Percentiles rank a stretch among this genome's conserved stretches.
These are phyloP conservation scores for Tympanopsis confertula DNA, from an alignment of 2,329 filamentous ascomycete genomes.

Conservation along the genomic window DNA sequence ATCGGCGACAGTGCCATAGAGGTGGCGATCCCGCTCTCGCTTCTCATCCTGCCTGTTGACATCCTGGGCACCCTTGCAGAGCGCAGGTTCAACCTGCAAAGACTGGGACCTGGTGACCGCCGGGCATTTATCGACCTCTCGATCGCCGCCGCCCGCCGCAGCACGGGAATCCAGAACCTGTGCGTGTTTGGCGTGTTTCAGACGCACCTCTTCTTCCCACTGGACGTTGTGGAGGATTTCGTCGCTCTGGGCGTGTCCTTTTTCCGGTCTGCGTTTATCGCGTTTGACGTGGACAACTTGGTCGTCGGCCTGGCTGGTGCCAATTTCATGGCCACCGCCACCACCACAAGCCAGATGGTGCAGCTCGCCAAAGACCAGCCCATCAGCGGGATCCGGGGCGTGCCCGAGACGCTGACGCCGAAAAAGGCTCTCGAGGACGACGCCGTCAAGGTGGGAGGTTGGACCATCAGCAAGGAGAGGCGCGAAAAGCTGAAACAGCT, in stretches of 20 bases:
- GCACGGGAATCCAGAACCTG: slow-evolving; percentile 21
- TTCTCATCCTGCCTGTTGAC: not conserved
- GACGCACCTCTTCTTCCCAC: slow-evolving; percentile 20
- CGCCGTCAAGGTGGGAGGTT: too few species aligned
- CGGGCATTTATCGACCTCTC: not conserved
- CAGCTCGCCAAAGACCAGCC: not conserved
- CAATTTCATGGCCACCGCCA: slow-evolving; percentile 31
- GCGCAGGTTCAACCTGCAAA: too few species aligned
- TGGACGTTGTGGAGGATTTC: slow-evolving; percentile 12
- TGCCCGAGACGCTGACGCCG: not conserved
- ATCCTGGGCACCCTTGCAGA: not conserved
- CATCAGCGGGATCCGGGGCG: not conserved
- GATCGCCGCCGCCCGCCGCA: slow-evolving; percentile 11
- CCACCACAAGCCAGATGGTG: slow-evolving; percentile 31
- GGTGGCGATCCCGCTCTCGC: not conserved
- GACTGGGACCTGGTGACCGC: not conserved
- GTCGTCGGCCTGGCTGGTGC: slow-evolving; percentile 40
- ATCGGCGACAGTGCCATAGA: not conserved
- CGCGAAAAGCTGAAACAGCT: too few species aligned
- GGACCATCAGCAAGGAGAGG: too few species aligned
- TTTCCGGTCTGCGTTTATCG: slow-evolving; percentile 45
- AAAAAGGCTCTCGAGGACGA: too few species aligned
- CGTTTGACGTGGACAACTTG: slow-evolving; percentile 38
- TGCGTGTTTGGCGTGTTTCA: slow-evolving; percentile 48
- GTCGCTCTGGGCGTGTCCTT: slow-evolving; percentile 46